Percentiles rank a stretch among this genome's conserved stretches.
Evolutionary conservation across 805 yeast species (phyloP).

Genomic region (Sugiyamaella smithiae): DNA sequence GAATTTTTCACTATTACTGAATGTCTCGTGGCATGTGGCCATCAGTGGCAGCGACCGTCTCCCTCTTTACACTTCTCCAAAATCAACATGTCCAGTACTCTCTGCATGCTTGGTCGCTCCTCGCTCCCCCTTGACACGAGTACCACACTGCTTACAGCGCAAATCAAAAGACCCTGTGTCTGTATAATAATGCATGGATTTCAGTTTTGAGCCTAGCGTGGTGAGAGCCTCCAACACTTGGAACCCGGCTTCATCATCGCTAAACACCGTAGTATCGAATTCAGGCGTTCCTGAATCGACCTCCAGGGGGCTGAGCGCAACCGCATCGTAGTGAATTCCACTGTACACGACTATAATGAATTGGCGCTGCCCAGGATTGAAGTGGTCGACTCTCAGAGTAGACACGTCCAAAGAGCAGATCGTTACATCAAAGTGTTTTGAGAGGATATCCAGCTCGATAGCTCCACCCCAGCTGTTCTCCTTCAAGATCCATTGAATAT

Average conservation of each 20-base stretch:
- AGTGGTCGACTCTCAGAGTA: slow-evolving; percentile 54
- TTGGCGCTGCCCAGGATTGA: slow-evolving; percentile 43
- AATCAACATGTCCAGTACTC: slow-evolving; percentile 55
- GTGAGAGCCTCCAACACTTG: slow-evolving; percentile 39
- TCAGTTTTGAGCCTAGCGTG: slow-evolving; percentile 45
- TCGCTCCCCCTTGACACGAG: slow-evolving; percentile 55
- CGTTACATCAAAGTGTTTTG: slow-evolving; percentile 48
- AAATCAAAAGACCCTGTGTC: slow-evolving; percentile 60
- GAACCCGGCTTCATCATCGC: slow-evolving; percentile 34
- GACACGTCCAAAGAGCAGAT: slow-evolving; percentile 65
- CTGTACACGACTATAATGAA: slow-evolving; percentile 59
- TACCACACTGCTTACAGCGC: slow-evolving; percentile 55
- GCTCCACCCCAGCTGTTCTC: slow-evolving; percentile 81
- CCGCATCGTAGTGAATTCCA: slow-evolving; percentile 73
- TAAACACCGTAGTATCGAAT: slow-evolving; percentile 45
- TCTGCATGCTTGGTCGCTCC: slow-evolving; percentile 65
- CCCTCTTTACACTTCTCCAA: slow-evolving; percentile 64
- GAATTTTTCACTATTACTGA: no score
- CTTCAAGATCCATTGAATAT: slow-evolving; percentile 58
- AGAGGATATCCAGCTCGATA: slow-evolving; percentile 64
- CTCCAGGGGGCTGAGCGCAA: slow-evolving; percentile 40
- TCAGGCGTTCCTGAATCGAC: slow-evolving; percentile 26
- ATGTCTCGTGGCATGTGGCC: no score
- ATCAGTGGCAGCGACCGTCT: no score
- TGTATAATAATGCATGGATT: slow-evolving; percentile 55